phyloP scores from a whole-genome alignment of 2,329 filamentous ascomycete genomes.

The Ceratocystis variospora region DNA sequence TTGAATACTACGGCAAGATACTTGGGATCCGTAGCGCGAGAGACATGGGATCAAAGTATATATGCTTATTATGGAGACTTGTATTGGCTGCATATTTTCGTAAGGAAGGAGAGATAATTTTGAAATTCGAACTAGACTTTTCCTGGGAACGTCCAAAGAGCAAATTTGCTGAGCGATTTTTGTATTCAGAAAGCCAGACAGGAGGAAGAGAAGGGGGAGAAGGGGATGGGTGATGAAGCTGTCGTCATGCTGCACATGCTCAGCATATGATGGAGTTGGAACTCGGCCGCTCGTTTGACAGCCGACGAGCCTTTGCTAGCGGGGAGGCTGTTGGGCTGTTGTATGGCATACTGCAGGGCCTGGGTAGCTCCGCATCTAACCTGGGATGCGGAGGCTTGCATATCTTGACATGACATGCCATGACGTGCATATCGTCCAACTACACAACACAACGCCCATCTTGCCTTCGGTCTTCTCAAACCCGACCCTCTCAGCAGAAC shows the following conservation, averaged over 20 bases:
- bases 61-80: constrained; percentile 1
- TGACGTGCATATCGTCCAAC: too few relatives aligned
- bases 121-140: constrained; percentile 5
- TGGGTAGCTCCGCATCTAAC: too few relatives aligned
- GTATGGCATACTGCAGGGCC: not conserved
- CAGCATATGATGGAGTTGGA: not conserved
- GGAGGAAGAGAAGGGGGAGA: not conserved
- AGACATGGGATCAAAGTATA: constrained; percentile 6
- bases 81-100: not conserved
- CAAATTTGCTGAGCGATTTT: constrained; percentile 6
- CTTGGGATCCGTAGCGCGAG: not conserved
- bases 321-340: not conserved
- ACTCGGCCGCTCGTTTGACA: not conserved
- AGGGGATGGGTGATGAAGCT: not conserved
- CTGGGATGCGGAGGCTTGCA: too few relatives aligned
- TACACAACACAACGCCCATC: too few relatives aligned
- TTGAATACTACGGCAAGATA: constrained; percentile 5
- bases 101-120: not conserved
- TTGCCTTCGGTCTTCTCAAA: too few relatives aligned
- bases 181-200: not conserved
- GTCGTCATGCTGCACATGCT: not conserved
- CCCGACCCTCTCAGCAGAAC: too few relatives aligned
- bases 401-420: too few relatives aligned
- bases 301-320: not conserved
- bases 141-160: not conserved